Evolutionary conservation across 345 rosid species (phyloP), one percentile per base, ranked within the genome.

Genomic region (Zanthoxylum bungeanum): DNA sequence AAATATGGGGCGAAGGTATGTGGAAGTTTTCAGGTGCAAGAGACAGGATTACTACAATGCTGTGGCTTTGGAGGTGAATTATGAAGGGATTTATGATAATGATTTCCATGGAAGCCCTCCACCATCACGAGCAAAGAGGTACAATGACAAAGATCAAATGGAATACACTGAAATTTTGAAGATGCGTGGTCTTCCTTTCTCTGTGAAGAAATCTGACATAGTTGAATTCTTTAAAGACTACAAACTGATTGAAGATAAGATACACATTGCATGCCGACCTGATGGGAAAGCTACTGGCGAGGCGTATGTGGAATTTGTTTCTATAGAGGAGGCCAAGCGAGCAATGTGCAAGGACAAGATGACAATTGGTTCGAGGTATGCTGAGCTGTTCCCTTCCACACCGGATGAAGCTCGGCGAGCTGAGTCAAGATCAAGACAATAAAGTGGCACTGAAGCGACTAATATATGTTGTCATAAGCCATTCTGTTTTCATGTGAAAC

Each of bases 271-370:
- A 22, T 93, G 93, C 79, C 88, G 96, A 53, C 89, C 94, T 3
- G 97, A 91, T 78, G 98, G 98, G 71, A 91, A 88, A 77, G 93
- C 98, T 76, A 93, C 97, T 0, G 97, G 98, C 30, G 96, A 93
- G 77, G 97, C 97, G 19, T 93, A 76, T 66, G 97, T 88, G 65
- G 97, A 89, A 85, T 93, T 93, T 79, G 80, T 73, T 66, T 85
- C 98, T 0, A 72, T 71, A 0, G 97, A 87, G 8, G 98, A 91
- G 82, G 97, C 97, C 2, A 89, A 77, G 81, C 82, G 81, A 74
- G 97, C 98, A 4, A 93, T 93, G 98, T 66, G 72, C 73, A 93
- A 86, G 81, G 96, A 93, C 82, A 93, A 89, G 87, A 89, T 87
- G 98, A 85, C 87, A 21, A 91, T 93, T 14, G 97, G 98, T 60